Base-by-base conservation (phyloP, 2,329 filamentous ascomycete species). In the Didymella arachidicola region DNA sequence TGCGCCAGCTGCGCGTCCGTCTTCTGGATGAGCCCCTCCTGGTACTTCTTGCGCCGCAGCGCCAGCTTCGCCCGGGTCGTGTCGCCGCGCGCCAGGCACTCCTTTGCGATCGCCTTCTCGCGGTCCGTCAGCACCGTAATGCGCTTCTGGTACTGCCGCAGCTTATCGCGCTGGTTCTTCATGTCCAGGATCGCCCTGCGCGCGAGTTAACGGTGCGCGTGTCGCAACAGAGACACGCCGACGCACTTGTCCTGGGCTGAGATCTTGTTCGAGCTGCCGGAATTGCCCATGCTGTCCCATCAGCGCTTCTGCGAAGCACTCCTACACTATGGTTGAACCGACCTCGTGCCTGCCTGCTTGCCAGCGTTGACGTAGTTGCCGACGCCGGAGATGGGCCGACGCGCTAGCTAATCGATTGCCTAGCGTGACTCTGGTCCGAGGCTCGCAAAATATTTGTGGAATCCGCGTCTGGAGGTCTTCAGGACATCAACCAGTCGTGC, bases 141-240 rank as follows among this genome's bases (percentile, higher is more conserved):
- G 71, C 91, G 90, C 72, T 90, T 90, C 79, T 97, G 94, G 81
- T 98, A 98, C 77, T 96, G 93, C 73, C 96, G 93, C 3, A 99
- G 89, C 78, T 93, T 96, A 83, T 99, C 95, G 78, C 95, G 93
- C 81, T 98, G 94, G 79, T 88, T 92, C 82, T 98, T 98, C 81
- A 98, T 90, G 80, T 98, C 93, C 72, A 98, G 89, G 79, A 98
- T 97, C 60, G 94, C 94, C 81, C 93, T 97, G 75, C 50, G 41
- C 50, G 12, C 14, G 12, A 8, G 50, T 59, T 59, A 59, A 59
- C 45, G 32, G 34, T 54, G 56, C 56, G 50, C 56, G 16, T 27
- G 32, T 50, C 44, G 26, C 44, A 14, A 3, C 16, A 36, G 32
- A 12, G 16, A 30, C 18, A 36, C 32, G 22, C 41, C 26, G 16